Evolutionary conservation across 2,329 filamentous ascomycete species (phyloP).

Genomic region (Aspergillus fructus): DNA sequence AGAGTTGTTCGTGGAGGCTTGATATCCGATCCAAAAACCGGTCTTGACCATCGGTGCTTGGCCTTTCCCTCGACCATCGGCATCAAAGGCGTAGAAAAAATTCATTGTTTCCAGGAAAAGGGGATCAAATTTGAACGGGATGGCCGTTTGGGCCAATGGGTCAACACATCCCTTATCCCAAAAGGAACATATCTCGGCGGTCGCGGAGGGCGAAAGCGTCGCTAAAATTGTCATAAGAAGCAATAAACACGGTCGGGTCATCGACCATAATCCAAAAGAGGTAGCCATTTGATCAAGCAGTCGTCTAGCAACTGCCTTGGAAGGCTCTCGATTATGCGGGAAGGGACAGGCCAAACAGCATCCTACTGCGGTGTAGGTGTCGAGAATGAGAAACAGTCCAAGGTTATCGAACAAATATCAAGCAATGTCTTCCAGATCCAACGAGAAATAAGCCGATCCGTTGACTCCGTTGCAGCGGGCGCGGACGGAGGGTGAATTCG

Average conservation of each 20-base stretch:
- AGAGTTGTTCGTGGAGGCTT: conserved; percentile 26
- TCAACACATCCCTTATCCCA: conserved; percentile 37
- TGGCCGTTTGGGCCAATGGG: conserved; percentile 37
- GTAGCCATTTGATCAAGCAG: conserved; percentile 21
- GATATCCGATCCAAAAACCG: conserved; percentile 38
- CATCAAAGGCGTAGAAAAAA: conserved; percentile 38
- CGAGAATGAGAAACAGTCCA: not conserved
- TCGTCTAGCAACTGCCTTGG: conserved; percentile 21
- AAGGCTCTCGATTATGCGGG: conserved; percentile 17
- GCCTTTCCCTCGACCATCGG: conserved; percentile 29
- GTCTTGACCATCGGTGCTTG: conserved; percentile 36
- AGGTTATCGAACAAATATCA: not conserved
- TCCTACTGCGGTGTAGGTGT: conserved; percentile 22
- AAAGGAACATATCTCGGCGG: conserved; percentile 37
- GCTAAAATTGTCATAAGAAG: conserved; percentile 20
- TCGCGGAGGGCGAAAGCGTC: conserved; percentile 18
- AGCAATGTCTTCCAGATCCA: not conserved
- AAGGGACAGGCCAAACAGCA: conserved; percentile 22
- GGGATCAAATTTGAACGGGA: conserved; percentile 33
- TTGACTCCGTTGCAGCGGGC: not conserved
- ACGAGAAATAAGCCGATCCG: not conserved
- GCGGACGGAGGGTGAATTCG: not conserved
- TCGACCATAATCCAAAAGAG: conserved; percentile 10
- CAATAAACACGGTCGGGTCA: conserved; percentile 17
- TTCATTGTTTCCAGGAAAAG: conserved; percentile 33